Base-by-base conservation (phyloP, 495 filamentous ascomycete species). In the Glarea lozoyensis region DNA sequence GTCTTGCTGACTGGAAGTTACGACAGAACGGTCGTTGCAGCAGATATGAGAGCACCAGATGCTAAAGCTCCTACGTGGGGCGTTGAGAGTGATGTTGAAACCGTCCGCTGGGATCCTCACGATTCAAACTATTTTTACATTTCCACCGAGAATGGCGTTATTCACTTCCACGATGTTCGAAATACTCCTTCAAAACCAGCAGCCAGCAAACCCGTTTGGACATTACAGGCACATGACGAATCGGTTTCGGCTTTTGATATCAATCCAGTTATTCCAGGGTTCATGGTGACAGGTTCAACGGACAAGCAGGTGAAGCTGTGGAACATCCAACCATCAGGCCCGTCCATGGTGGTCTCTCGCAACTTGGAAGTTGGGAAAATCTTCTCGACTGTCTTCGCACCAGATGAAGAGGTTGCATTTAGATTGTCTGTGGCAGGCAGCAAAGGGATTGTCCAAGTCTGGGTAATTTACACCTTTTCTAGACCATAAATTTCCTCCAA, bases 231-330 rank as follows among this genome's bases (percentile, higher is more conserved):
- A 2, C 92, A 99, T 65, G 88, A 94, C 57, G 80, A 88, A 52
- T 84, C 86, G 3, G 70, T 96, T n/a, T 93, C 89, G 3, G 76
- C 86, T n/a, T 94, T 99, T 56, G 90, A 94, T 59, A 75, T 95
- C 60, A 95, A 94, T 64, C 70, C 81, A 1, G 63, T 75, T 27
- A 85, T 99, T 43, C 92, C 92, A 1, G 92, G 90, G 7, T 95
- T 86, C 70, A 68, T 99, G 53, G 93, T 76, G 3, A 96, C 92
- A 6, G 92, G 87, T 1, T 94, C 88, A 1, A 84, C 82, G 10
- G 92, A 97, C 65, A 90, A 86, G 71, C 79, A 81, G 17, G 87
- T 97, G 34, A 99, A 99, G 72, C 69, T 99, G 33, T 99, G 92
- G 92, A 94, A 94, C 58, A 76, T 94, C 42, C 73, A 80, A 46